Base-by-base conservation (phyloP, 2,329 filamentous ascomycete species). In the Fusarium tupiense region DNA sequence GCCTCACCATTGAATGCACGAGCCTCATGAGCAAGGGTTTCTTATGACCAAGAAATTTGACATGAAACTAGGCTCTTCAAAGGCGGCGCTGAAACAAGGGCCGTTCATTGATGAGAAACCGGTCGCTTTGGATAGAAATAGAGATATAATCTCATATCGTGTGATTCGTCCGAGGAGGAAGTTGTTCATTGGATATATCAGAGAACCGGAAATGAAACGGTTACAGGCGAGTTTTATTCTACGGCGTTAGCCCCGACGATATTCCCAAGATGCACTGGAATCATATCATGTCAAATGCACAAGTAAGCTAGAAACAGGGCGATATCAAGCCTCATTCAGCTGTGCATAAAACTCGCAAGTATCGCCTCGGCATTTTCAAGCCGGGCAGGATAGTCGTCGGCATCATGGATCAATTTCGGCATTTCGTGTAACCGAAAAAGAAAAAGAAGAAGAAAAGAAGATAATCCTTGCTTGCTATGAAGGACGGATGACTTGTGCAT, bases 1-100 rank as follows among this genome's bases (percentile, higher is more conserved):
- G 71, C 75, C 61, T 77, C 75, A 77, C 73, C 75, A 77, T 76
- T 24, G 57, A 57, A 47, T 62, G 67, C 73, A 71, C 73, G 67
- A 74, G 71, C 72, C 72, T 63, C 40, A 49, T 35, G 26, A 20
- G 57, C 43, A 44, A 50, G 67, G 67, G 43, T 35, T 41, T 47
- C 40, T 41, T 19, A 22, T 41, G 33, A 60, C 50, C 52, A 61
- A 63, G 63, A 68, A 61, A 67, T 69, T 69, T 65, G 60, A 76
- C 43, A 53, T 54, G 31, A 57, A 62, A 71, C 65, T 61, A 65
- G 68, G 52, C 35, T 56, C n/a, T n/a, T 40, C 35, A 40, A 40
- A 40, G 50, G 62, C 50, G 69, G 37, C 67, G 43, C 37, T 72
- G 74, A 76, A 76, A 76, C 73, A 61, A 64, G 73, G 71, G 57